Conservation (phyloP, 441 rosid species). For the Melastoma candidum region DNA sequence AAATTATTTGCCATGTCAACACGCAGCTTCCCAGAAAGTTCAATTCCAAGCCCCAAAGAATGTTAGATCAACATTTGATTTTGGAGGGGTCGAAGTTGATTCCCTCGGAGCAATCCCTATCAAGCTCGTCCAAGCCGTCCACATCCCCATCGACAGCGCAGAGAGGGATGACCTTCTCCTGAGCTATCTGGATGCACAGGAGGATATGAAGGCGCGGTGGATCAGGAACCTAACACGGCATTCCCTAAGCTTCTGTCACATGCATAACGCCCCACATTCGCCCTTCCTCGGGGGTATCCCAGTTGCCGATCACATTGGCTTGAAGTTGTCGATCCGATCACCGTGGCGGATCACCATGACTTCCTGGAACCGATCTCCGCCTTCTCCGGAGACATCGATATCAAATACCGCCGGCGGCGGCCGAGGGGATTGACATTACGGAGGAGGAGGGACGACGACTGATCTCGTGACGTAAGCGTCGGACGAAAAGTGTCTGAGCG, state of each 20-base stretch:
- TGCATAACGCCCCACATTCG: slow-evolving; percentile 6
- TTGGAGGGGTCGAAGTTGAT: no score
- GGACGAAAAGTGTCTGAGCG: no score
- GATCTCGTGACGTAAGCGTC: no score
- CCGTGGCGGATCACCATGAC: slow-evolving; percentile 17
- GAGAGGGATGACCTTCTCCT: slow-evolving; percentile 3
- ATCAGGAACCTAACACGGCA: slow-evolving; percentile 10
- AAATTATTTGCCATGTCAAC: no score
- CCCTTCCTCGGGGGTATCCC: slow-evolving; percentile 17
- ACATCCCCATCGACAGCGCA: neutral
- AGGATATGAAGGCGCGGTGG: slow-evolving; percentile 12
- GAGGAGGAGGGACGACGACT: no score
- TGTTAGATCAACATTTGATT: no score
- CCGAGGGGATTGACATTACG: no score
- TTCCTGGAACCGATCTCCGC: slow-evolving; percentile 9
- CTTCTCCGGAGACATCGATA: no score
- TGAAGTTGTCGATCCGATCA: slow-evolving; percentile 14
- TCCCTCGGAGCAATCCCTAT: no score
- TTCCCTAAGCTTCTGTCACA: slow-evolving; percentile 6
- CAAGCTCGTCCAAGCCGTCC: neutral
- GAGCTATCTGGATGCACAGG: slow-evolving; percentile 11
- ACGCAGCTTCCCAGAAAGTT: no score
- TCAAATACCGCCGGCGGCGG: slow-evolving; percentile 2
- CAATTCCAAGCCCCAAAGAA: no score
- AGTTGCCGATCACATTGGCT: slow-evolving; percentile 9